These are phyloP conservation scores for Globisporangium polare DNA, from an alignment of 352 stramenopile species.

Conservation along the genomic window DNA sequence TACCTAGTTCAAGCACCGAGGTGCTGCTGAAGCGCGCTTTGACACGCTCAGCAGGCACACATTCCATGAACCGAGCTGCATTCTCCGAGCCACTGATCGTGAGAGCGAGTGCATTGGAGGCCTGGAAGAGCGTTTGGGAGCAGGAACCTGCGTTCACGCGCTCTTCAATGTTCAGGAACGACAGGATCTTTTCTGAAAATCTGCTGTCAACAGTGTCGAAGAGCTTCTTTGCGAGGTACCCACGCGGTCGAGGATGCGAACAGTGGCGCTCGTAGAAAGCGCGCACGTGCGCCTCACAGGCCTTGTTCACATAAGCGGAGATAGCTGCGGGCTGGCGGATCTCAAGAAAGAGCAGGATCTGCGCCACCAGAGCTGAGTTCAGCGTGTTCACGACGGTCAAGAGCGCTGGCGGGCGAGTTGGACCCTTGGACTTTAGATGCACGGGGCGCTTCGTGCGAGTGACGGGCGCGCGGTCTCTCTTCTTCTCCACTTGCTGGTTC, in stretches of 20 bases:
- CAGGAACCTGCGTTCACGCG: slow-evolving; percentile 26
- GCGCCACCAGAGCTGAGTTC: slow-evolving; percentile 23
- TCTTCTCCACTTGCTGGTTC: slow-evolving; percentile 9
- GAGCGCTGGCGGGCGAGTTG: slow-evolving; percentile 14
- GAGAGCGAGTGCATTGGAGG: slow-evolving; percentile 24
- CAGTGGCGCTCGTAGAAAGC: slow-evolving; percentile 40
- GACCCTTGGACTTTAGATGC: not conserved
- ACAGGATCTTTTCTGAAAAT: slow-evolving; percentile 24
- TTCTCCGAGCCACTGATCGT: slow-evolving; percentile 14
- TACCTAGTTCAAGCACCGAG: slow-evolving; percentile 20
- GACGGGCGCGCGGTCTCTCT: slow-evolving; percentile 1
- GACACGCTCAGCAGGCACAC: slow-evolving; percentile 19
- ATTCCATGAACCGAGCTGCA: slow-evolving; percentile 19
- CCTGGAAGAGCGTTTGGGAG: slow-evolving; percentile 27
- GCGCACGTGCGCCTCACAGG: slow-evolving; percentile 20
- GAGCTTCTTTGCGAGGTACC: slow-evolving; percentile 29
- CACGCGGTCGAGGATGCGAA: slow-evolving; percentile 29
- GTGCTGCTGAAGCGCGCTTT: slow-evolving; percentile 26
- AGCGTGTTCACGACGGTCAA: slow-evolving; percentile 22
- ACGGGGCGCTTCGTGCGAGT: not conserved
- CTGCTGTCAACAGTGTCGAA: slow-evolving; percentile 4
- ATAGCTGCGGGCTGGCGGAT: slow-evolving; percentile 22
- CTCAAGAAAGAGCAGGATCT: slow-evolving; percentile 38
- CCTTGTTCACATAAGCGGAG: slow-evolving; percentile 36
- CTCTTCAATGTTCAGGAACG: slow-evolving; percentile 22